phyloP scores from a whole-genome alignment of 768 basidiomycete genomes.

The Mycena venus region DNA sequence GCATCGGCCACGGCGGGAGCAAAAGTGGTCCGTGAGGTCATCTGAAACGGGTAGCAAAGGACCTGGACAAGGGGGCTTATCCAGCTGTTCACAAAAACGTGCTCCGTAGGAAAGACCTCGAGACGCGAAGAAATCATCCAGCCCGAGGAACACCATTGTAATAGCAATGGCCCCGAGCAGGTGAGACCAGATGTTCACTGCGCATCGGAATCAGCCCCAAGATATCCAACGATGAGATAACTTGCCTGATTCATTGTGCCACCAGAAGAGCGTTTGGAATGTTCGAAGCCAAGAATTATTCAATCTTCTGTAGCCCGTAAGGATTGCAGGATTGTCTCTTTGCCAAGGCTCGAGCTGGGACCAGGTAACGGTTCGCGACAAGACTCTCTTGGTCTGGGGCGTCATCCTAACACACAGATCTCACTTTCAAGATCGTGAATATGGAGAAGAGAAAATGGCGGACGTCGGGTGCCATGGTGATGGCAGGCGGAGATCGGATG shows the following conservation, averaged over 20 bases:
- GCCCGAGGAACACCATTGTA: neutral
- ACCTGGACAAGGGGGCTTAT: neutral
- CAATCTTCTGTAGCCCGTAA: slow-evolving; percentile 15
- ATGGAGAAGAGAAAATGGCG: too few species aligned
- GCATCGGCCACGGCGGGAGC: neutral
- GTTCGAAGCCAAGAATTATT: slow-evolving; percentile 2
- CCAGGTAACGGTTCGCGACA: neutral
- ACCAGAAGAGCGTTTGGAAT: neutral
- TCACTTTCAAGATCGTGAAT: too few species aligned
- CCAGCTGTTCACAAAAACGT: neutral
- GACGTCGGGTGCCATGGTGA: too few species aligned
- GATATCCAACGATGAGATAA: neutral
- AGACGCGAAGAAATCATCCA: neutral
- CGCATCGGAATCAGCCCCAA: neutral
- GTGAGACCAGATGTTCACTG: slow-evolving; percentile 31
- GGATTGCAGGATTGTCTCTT: slow-evolving; percentile 22
- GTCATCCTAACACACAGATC: too few species aligned
- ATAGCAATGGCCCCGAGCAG: slow-evolving; percentile 4
- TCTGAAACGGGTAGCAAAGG: neutral
- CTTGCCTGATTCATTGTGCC: slow-evolving; percentile 26
- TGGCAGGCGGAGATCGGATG: too few species aligned
- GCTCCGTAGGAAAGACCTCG: neutral
- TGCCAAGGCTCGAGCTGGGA: slow-evolving; percentile 6
- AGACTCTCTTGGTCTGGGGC: too few species aligned
- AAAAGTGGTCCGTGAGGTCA: neutral